Conservation (phyloP, 306 rosid species). For the Cucurbita ficifolia region DNA sequence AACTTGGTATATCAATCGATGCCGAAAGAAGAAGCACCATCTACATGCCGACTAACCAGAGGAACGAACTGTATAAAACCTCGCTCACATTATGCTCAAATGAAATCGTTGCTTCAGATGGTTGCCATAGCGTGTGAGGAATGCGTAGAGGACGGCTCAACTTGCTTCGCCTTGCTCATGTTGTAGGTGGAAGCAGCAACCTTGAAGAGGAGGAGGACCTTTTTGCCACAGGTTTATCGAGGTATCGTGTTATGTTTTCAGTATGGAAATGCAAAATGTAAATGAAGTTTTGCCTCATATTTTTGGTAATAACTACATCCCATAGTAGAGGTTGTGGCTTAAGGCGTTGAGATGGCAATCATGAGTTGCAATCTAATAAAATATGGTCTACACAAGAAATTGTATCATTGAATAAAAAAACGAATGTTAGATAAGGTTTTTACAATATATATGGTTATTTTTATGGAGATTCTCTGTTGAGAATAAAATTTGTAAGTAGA, state of each 20-base stretch:
- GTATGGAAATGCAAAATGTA: not conserved
- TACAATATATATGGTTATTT: not conserved
- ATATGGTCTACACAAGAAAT: not conserved
- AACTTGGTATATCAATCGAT: slow-evolving; percentile 72
- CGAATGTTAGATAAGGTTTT: not conserved
- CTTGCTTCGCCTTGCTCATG: not conserved
- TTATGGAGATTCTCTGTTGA: not conserved
- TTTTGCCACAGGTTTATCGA: slow-evolving; percentile 1
- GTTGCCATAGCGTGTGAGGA: not conserved
- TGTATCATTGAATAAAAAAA: not conserved
- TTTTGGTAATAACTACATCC: not conserved
- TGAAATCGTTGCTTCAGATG: not conserved
- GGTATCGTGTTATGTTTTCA: not conserved
- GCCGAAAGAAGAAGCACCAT: slow-evolving; percentile 68
- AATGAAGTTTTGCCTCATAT: not conserved
- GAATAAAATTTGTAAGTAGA: not conserved
- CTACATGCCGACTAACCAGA: slow-evolving; percentile 49
- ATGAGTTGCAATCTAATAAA: not conserved
- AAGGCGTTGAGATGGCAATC: not conserved
- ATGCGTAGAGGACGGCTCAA: not conserved
- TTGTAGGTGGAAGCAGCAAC: not conserved
- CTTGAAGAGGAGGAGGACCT: not conserved
- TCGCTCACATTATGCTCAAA: not conserved
- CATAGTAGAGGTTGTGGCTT: not conserved
- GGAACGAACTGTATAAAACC: not conserved